Percentiles rank a stretch among this genome's conserved stretches.
Evolutionary conservation across 1,284 basidiomycete species (phyloP).

Genomic region (Irpex rosettiformis): DNA sequence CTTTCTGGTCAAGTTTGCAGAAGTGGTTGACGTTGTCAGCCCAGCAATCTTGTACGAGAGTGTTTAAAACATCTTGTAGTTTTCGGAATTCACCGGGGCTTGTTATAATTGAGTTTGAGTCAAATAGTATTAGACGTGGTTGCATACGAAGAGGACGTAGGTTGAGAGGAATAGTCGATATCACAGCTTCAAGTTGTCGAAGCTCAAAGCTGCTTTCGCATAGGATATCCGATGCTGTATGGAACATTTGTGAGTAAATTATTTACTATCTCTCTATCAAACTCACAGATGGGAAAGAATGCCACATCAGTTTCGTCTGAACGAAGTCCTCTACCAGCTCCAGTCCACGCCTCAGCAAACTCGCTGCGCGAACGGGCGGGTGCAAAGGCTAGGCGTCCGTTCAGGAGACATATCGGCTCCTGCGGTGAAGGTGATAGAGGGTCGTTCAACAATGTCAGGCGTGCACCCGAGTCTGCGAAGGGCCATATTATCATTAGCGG

Average conservation of each 20-base stretch:
- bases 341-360: neutral
- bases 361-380: neutral
- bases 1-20: too few relatives aligned
- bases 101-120: neutral
- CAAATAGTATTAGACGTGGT: neutral
- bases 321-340: neutral
- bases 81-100: neutral
- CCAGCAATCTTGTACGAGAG: neutral
- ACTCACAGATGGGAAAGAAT: neutral
- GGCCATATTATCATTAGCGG: neutral
- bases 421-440: neutral
- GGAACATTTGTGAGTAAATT: too few relatives aligned
- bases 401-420: neutral
- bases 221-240: neutral
- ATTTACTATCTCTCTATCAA: too few relatives aligned
- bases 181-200: neutral
- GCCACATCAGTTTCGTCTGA: neutral
- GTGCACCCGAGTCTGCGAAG: neutral
- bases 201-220: neutral
- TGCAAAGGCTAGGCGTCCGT: neutral
- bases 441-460: neutral
- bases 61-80: neutral
- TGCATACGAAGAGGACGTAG: neutral
- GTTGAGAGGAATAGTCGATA: neutral
- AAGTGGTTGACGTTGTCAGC: too few relatives aligned